Percentiles rank a stretch among this genome's conserved stretches.
These are phyloP conservation scores for Cubamyces lactineus DNA, from an alignment of 768 basidiomycete species.

Conservation along the genomic window DNA sequence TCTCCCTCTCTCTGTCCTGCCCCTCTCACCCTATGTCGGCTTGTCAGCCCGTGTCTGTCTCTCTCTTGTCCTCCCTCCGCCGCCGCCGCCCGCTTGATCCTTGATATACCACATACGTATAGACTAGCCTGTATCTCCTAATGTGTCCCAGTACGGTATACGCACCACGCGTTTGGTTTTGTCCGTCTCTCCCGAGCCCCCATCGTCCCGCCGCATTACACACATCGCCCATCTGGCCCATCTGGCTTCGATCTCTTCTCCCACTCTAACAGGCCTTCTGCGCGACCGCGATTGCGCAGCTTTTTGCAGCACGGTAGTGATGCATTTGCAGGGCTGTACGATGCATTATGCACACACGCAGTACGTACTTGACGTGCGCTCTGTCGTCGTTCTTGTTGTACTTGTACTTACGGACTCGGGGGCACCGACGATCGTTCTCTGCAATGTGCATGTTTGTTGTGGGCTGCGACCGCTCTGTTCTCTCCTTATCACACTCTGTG, in stretches of 20 bases:
- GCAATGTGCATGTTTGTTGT: constrained; percentile 21
- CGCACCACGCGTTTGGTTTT: background rate
- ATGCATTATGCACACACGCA: background rate
- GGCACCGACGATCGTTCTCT: background rate
- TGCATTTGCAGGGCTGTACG: background rate
- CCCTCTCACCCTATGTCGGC: background rate
- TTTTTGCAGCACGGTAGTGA: too few species aligned
- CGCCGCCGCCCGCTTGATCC: background rate
- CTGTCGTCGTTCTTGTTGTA: constrained; percentile 7
- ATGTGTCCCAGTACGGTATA: constrained; percentile 14
- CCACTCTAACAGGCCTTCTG: too few species aligned
- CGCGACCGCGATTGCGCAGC: too few species aligned
- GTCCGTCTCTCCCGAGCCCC: background rate
- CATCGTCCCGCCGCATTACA: background rate
- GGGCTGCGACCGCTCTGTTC: constrained; percentile 9
- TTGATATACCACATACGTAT: background rate
- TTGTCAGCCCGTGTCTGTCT: background rate
- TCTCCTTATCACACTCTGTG: background rate
- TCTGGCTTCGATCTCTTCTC: background rate
- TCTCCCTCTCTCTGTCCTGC: background rate
- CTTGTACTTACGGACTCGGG: constrained; percentile 5
- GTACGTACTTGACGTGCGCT: background rate
- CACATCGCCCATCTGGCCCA: background rate
- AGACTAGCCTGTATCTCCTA: constrained; percentile 10
- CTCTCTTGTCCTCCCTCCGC: background rate